These are phyloP conservation scores for Petrea volubilis DNA, from an alignment of 257 asterid genomes.

Conservation along the genomic window DNA sequence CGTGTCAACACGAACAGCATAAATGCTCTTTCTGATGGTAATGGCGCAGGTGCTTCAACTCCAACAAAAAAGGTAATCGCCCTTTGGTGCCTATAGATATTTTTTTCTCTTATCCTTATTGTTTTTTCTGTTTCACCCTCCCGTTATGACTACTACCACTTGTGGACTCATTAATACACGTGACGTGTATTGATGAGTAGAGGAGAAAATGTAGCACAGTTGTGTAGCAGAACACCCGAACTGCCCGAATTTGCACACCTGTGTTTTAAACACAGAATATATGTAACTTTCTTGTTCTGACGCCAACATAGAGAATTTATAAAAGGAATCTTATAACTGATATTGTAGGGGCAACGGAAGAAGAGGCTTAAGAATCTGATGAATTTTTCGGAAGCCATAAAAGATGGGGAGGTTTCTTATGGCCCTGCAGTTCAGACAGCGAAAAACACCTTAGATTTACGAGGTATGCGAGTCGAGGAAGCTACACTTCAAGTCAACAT, in stretches of 20 bases:
- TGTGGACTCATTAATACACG: too few species aligned
- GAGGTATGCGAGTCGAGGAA: slow-evolving; percentile 90
- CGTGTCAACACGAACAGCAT: slow-evolving; percentile 50
- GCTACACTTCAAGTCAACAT: slow-evolving; percentile 61
- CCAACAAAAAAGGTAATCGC: slow-evolving; percentile 51
- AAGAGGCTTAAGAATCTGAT: slow-evolving; percentile 61
- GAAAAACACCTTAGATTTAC: slow-evolving; percentile 69
- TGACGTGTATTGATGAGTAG: too few species aligned
- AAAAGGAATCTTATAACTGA: not conserved
- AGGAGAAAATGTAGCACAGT: too few species aligned
- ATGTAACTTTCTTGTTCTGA: too few species aligned
- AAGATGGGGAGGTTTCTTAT: slow-evolving; percentile 43
- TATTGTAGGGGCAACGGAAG: slow-evolving; percentile 45
- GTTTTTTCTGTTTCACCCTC: not conserved
- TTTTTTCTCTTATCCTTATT: not conserved
- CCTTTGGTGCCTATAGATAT: not conserved
- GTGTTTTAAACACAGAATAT: too few species aligned
- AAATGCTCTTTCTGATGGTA: slow-evolving; percentile 39
- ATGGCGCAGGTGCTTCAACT: slow-evolving; percentile 34
- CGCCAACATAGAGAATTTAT: not conserved
- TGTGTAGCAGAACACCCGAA: too few species aligned
- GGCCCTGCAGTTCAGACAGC: slow-evolving; percentile 77
- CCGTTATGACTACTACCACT: not conserved
- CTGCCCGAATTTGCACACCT: too few species aligned
- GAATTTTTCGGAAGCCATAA: slow-evolving; percentile 44